Evolutionary conservation across 2,329 filamentous ascomycete genomes (phyloP), one percentile per base, ranked within the genome.

Genomic region (Geoglossum cookeanum): DNA sequence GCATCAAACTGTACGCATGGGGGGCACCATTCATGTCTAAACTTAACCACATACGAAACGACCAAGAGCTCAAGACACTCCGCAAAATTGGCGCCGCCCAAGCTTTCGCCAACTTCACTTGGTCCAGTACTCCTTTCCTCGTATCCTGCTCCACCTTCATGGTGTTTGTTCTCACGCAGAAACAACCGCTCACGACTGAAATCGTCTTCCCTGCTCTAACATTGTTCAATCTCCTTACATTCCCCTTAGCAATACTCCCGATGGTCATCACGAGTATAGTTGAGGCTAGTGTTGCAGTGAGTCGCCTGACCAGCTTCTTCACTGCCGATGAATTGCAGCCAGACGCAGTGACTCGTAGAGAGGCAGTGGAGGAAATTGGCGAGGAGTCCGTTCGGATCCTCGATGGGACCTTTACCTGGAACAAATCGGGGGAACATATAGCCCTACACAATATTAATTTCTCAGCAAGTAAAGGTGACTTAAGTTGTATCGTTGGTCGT

Each of bases 201-300:
- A 92, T 98, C 62, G 88, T 98, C 22, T 98, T 98, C 71, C 92
- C 92, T 6, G 90, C 91, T 5, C 68, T 86, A 67, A 90, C 92
- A 0, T 76, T 98, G 29, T 98, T 98, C 79, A 98, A 98, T 67
- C 76, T 98, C 32, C 78, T 98, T 52, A 94, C 90, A 0, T 98
- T 98, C 71, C 94, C 92, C 1, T 79, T 98, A 57, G 85, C 92
- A 1, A 84, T 98, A 42, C 75, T 98, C 33, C 92, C 92, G 6
- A 97, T 98, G 90, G 90, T 98, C 42, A 97, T 98, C 63, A 95
- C 90, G 0, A 84, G 91, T 5, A 87, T 98, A 61, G 89, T 98
- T 35, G 92, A 98, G 69, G 90, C 92, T 9, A 87, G 81, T n/a
- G 92, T 98, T 57, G 92, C 92, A 29, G 87, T 94, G 27, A 80